A percentile compares a stretch with the other conserved stretches of the same genome.
These are phyloP conservation scores for Aureobasidium sp. DNA, from an alignment of 2,329 filamentous ascomycete species.

Conservation along the genomic window DNA sequence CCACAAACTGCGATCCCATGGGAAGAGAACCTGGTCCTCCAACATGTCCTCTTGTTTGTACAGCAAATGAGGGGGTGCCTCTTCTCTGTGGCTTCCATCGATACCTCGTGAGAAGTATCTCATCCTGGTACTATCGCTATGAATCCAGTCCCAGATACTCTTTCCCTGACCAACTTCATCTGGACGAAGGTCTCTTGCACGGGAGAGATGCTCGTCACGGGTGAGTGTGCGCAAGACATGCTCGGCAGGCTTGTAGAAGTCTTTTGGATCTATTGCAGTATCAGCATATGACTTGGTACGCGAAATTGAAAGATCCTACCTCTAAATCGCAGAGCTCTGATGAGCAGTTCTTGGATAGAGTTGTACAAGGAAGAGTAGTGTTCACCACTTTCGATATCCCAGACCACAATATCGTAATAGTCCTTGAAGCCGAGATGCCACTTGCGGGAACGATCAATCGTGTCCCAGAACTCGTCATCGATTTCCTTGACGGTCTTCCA, in stretches of 20 bases:
- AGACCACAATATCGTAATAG: constrained; percentile 31
- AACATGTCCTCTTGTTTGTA: constrained; percentile 34
- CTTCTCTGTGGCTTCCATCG: constrained; percentile 6
- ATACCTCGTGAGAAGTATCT: constrained; percentile 14
- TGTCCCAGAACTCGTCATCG: constrained; percentile 18
- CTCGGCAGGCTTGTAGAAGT: constrained; percentile 25
- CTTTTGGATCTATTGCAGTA: constrained; percentile 14
- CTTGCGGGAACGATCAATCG: constrained; percentile 6
- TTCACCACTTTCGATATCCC: constrained; percentile 29
- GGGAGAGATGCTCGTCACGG: constrained; percentile 25
- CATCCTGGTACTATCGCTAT: constrained; percentile 13
- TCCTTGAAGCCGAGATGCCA: constrained; percentile 28
- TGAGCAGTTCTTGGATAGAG: constrained; percentile 23
- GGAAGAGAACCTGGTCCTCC: constrained; percentile 35
- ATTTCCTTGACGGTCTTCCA: constrained; percentile 29
- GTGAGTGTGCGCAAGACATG: constrained; percentile 31
- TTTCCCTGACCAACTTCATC: constrained; percentile 20
- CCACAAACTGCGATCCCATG: constrained; percentile 18
- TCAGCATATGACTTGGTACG: neutral
- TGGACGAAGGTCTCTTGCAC: constrained; percentile 29
- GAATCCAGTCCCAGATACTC: constrained; percentile 28
- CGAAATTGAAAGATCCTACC: neutral
- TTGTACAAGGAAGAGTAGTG: constrained; percentile 17
- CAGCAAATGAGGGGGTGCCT: constrained; percentile 20
- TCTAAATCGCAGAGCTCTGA: constrained; percentile 29